A percentile compares a stretch with the other conserved stretches of the same genome.
phyloP scores from a whole-genome alignment of 495 filamentous ascomycete species.

The Baudoinia panamericana region DNA sequence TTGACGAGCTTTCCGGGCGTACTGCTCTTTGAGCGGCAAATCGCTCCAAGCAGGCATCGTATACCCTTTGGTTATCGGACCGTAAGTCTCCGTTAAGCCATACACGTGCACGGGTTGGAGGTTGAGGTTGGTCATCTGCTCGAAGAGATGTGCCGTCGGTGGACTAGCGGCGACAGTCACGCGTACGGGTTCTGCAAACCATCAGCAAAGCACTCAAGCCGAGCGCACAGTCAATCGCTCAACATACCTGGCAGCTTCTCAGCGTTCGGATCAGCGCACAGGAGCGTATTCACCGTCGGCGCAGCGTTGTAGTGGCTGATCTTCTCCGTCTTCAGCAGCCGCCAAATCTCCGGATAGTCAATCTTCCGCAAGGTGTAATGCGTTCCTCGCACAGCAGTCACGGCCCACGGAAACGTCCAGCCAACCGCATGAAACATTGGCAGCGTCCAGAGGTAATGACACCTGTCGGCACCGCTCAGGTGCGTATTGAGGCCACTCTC shows the following conservation, averaged over 20 bases:
- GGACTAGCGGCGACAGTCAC: conserved; percentile 91
- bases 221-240: not conserved
- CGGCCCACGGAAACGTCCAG: conserved; percentile 33
- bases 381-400: conserved; percentile 82
- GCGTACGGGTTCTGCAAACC: conserved; percentile 43
- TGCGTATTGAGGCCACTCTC: conserved; percentile 72
- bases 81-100: conserved; percentile 90
- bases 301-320: conserved; percentile 95
- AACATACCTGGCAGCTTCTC: conserved; percentile 39
- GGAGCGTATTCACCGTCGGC: conserved; percentile 87
- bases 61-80: conserved; percentile 91
- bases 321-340: conserved; percentile 62
- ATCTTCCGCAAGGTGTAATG: conserved; percentile 93
- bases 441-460: conserved; percentile 80
- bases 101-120: conserved; percentile 89
- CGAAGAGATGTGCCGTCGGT: conserved; percentile 76
- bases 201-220: too few species aligned
- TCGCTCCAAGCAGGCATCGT: conserved; percentile 67
- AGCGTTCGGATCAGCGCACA: conserved; percentile 66
- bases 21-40: conserved; percentile 59
- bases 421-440: conserved; percentile 96
- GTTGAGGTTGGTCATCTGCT: conserved; percentile 81
- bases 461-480: conserved; percentile 37
- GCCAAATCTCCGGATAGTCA: conserved; percentile 88
- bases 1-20: conserved; percentile 76